Evolutionary conservation across 139 green algal species (phyloP).

Genomic region (Gonium pectorale): DNA sequence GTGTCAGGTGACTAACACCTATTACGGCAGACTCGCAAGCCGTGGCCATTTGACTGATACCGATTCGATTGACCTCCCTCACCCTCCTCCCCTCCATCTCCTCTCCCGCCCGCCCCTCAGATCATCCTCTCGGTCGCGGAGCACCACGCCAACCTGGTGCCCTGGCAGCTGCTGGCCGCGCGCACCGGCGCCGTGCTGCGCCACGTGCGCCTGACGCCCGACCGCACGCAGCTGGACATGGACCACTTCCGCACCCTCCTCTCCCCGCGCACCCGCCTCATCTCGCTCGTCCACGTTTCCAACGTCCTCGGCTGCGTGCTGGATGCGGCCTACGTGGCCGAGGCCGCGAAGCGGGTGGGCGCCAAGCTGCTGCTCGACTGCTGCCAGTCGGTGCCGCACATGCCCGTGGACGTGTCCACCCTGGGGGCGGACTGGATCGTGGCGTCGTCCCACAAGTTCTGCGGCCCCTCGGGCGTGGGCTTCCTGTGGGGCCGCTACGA

Average conservation of each 20-base stretch:
- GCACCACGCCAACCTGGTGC: constrained; percentile 98
- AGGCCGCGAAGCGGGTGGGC: constrained; percentile 61
- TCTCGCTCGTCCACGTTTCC: constrained; percentile 93
- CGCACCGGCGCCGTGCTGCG: constrained; percentile 86
- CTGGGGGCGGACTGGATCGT: constrained; percentile 97
- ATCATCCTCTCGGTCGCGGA: constrained; percentile 95
- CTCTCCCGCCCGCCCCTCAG: constrained; percentile 52
- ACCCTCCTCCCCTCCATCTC: background rate
- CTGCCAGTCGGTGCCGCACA: constrained; percentile 97
- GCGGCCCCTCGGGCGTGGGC: constrained; percentile 95
- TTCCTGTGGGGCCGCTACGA: constrained; percentile 96
- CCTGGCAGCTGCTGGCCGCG: constrained; percentile 95
- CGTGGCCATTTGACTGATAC: too few relatives aligned
- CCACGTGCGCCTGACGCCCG: constrained; percentile 73
- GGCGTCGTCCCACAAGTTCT: constrained; percentile 97
- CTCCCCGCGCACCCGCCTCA: constrained; percentile 78
- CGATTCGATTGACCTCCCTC: too few relatives aligned
- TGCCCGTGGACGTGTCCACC: constrained; percentile 89
- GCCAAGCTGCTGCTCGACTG: constrained; percentile 94
- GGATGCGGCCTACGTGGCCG: constrained; percentile 67
- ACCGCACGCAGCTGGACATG: constrained; percentile 82
- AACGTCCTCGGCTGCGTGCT: constrained; percentile 92
- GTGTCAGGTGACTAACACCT: too few relatives aligned
- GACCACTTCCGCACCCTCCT: constrained; percentile 61
- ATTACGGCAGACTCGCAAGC: too few relatives aligned